A percentile compares a stretch with the other conserved stretches of the same genome.
These are phyloP conservation scores for Trichoderma aggressivum DNA, from an alignment of 2,329 filamentous ascomycete species.

Conservation along the genomic window DNA sequence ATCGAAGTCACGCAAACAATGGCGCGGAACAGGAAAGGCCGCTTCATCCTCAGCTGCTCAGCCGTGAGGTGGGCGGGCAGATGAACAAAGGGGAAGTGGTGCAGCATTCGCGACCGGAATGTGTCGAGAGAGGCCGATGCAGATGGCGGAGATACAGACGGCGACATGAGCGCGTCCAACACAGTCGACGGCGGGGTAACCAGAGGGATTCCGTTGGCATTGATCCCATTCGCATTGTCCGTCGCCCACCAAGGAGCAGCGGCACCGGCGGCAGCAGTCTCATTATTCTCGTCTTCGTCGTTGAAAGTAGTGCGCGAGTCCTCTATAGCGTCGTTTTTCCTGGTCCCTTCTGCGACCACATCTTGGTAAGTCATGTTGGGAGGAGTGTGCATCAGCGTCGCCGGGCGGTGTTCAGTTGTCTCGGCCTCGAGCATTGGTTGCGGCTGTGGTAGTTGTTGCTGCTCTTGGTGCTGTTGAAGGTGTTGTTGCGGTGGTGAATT, in stretches of 20 bases:
- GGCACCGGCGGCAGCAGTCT: neutral
- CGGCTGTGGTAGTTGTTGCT: neutral
- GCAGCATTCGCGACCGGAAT: neutral
- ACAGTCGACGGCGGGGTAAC: neutral
- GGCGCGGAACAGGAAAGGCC: neutral
- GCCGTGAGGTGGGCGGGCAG: neutral
- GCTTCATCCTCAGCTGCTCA: neutral
- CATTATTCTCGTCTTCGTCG: neutral
- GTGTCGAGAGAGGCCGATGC: neutral
- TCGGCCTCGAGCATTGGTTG: neutral
- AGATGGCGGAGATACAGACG: neutral
- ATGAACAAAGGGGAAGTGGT: neutral
- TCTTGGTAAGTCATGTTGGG: neutral
- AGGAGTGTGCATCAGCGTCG: neutral
- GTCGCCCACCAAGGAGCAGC: neutral
- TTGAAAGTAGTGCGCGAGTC: neutral
- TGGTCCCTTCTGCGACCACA: neutral
- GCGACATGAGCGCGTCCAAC: neutral
- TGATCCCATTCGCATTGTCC: neutral
- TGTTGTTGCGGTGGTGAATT: neutral
- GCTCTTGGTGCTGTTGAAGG: neutral
- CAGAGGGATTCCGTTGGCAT: neutral
- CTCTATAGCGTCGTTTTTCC: neutral
- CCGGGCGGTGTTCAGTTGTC: neutral
- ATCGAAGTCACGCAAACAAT: neutral